These are phyloP conservation scores for Bruguiera parviflora DNA, from an alignment of 345 rosid species.

Conservation along the genomic window DNA sequence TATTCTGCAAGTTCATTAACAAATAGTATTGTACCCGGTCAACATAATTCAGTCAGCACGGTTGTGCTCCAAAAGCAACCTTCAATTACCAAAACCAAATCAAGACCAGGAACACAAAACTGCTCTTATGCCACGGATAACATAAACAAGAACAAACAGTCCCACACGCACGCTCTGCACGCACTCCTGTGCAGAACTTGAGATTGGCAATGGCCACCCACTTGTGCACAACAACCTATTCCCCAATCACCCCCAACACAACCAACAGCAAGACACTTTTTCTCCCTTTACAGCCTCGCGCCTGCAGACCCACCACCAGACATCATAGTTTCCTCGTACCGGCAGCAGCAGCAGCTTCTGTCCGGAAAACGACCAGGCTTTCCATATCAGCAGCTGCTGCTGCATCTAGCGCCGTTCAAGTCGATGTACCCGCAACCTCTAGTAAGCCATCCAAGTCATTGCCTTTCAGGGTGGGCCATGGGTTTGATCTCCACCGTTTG, in stretches of 20 bases:
- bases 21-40: too few species aligned
- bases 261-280: slow-evolving; percentile 12
- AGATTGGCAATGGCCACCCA: slow-evolving; percentile 51
- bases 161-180: neutral
- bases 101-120: neutral
- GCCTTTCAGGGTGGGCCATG: slow-evolving; percentile 93
- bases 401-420: slow-evolving; percentile 43
- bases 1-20: too few species aligned
- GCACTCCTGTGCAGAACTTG: neutral
- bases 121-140: neutral
- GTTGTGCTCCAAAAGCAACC: neutral
- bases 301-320: slow-evolving; percentile 1
- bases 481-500: slow-evolving; percentile 88
- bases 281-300: slow-evolving; percentile 21
- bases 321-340: slow-evolving; percentile 11
- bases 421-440: slow-evolving; percentile 41
- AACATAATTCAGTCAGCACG: too few species aligned
- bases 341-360: slow-evolving; percentile 13
- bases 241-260: slow-evolving; percentile 18
- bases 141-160: too few species aligned
- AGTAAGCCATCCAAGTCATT: slow-evolving; percentile 42
- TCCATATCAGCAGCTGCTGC: slow-evolving; percentile 29
- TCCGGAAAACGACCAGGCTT: slow-evolving; percentile 17
- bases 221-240: slow-evolving; percentile 16
- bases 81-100: neutral